These are phyloP conservation scores for Phytophthora citricola DNA, from an alignment of 352 stramenopile genomes.

Conservation along the genomic window DNA sequence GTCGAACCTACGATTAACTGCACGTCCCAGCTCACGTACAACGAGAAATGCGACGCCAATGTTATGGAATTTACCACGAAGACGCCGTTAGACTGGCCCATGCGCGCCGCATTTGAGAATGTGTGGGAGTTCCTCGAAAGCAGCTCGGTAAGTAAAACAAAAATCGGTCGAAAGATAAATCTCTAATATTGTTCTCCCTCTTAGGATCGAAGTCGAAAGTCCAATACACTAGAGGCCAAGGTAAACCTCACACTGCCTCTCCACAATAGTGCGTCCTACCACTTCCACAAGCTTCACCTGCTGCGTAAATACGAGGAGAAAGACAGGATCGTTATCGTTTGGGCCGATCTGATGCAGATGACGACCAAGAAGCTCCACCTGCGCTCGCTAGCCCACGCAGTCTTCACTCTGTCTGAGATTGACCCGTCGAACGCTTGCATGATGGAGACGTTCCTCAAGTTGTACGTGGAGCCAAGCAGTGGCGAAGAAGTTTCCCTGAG, in stretches of 20 bases:
- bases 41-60: constrained; percentile 17
- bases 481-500: not conserved
- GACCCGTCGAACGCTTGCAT: constrained; percentile 5
- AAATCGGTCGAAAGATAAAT: no score
- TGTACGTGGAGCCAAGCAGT: constrained; percentile 15
- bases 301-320: constrained; percentile 25
- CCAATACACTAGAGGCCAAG: constrained; percentile 9
- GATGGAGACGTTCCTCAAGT: constrained; percentile 18
- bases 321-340: constrained; percentile 22
- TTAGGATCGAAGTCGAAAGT: constrained; percentile 19
- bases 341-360: constrained; percentile 23
- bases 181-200: not conserved
- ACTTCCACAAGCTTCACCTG: constrained; percentile 27
- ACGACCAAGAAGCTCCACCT: constrained; percentile 14
- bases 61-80: constrained; percentile 21
- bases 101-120: constrained; percentile 10
- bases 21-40: constrained; percentile 11
- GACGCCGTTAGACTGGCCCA: constrained; percentile 22
- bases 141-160: constrained; percentile 17
- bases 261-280: not conserved
- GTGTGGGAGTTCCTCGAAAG: constrained; percentile 28
- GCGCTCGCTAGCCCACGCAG: constrained; percentile 5
- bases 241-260: constrained; percentile 1
- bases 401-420: constrained; percentile 15
- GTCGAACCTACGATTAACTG: not conserved